Evolutionary conservation across 2,329 filamentous ascomycete genomes (phyloP), one percentile per base, ranked within the genome.

Genomic region (Ascochyta viciae-villosae): DNA sequence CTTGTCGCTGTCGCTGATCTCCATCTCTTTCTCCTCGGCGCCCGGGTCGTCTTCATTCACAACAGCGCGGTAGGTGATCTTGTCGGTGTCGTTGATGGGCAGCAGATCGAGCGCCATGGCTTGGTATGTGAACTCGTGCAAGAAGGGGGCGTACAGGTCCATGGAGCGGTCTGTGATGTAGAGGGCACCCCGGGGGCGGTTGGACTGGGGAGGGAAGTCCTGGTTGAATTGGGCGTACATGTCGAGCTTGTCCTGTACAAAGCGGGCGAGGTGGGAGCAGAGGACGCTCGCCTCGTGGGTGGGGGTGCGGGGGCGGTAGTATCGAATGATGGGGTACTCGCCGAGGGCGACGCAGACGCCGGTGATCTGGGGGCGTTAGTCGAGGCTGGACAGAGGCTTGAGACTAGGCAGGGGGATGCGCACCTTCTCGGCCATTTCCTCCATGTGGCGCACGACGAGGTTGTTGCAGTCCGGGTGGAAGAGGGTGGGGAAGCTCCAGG

Each of bases 101-200:
- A 99, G 80, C 8, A 99, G 81, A 72, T 99, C 95, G 75, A 97
- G 91, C 3, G 92, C 94, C 94, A 99, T 98, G 46, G 95, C 92
- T 76, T 99, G 95, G 74, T 98, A 99, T 12, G 95, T 97, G 73
- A 99, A 97, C 70, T 99, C 95, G 77, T 99, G 95, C 4, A 98
- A 73, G 10, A 98, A 78, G 1, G 95, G 95, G 0, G 94, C 88
- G 78, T 89, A 87, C 3, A 97, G 77, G 74, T 99, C 95, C 89
- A 99, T 95, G 7, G 92, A 91, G 59, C 95, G 86, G 74, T 98
- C 95, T 1, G 92, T 91, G 58, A 99, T 89, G 68, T 96, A 81
- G 0, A 99, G 84, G 0, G 92, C 86, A 35, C 91, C 91, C 61
- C 91, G 89, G 6, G 93, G 94, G 49, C 94, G 83, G 46, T 87